phyloP scores from a whole-genome alignment of 257 asterid species.

The Nemophila menziesii region DNA sequence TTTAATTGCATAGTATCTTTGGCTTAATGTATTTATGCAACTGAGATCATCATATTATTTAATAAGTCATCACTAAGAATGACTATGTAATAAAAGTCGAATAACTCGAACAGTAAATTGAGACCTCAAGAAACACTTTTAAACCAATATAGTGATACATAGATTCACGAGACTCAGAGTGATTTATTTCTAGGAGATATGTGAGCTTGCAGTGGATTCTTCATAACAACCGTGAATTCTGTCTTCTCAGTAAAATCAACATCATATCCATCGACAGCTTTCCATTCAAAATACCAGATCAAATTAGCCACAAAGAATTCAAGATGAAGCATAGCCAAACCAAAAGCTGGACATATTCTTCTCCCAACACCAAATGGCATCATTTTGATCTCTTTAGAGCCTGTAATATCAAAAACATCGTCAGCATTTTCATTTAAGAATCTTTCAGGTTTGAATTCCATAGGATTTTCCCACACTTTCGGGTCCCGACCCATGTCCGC shows the following conservation, averaged over 20 bases:
- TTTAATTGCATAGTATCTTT: too few species aligned
- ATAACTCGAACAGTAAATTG: too few species aligned
- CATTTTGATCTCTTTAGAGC: conserved; percentile 63
- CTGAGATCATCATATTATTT: too few species aligned
- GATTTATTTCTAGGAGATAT: conserved; percentile 9
- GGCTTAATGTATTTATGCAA: too few species aligned
- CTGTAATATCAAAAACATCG: conserved; percentile 35
- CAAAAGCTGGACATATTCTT: conserved; percentile 43
- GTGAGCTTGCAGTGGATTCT: conserved; percentile 31
- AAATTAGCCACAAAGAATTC: conserved; percentile 58
- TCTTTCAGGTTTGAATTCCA: conserved; percentile 66
- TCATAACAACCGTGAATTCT: conserved; percentile 49
- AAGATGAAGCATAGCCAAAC: conserved; percentile 53
- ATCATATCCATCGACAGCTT: conserved; percentile 16
- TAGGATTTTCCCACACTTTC: conserved; percentile 52
- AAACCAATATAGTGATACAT: too few species aligned
- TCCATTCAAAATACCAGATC: conserved; percentile 42
- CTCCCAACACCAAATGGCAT: conserved; percentile 74
- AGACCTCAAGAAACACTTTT: too few species aligned
- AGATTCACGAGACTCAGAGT: neutral
- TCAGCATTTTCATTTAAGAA: conserved; percentile 16
- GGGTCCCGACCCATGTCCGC: conserved; percentile 62
- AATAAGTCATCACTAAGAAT: too few species aligned
- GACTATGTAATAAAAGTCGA: too few species aligned
- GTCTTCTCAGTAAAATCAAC: conserved; percentile 44